phyloP scores from a whole-genome alignment of 345 rosid genomes.

The Eucalyptus grandis region DNA sequence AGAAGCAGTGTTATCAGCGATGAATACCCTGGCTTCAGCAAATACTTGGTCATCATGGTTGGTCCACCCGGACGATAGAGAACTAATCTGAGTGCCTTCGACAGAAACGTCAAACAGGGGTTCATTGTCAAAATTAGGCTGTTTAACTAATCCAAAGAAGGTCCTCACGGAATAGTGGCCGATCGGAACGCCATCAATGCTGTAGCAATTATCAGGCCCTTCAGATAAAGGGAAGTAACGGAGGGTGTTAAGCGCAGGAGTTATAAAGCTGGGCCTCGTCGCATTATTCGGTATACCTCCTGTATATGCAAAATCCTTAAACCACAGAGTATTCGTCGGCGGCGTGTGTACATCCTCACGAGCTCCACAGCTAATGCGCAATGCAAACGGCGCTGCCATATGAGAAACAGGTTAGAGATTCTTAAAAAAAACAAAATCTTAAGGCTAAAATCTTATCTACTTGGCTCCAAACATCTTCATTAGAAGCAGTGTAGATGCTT shows the following conservation, averaged over 20 bases:
- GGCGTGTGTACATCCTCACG: constrained; percentile 39
- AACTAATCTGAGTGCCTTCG: constrained; percentile 76
- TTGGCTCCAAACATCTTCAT: neutral
- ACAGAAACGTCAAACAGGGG: constrained; percentile 87
- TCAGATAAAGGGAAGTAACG: constrained; percentile 84
- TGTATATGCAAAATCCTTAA: constrained; percentile 83
- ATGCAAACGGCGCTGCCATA: constrained; percentile 64
- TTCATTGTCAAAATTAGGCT: constrained; percentile 42
- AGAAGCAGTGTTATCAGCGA: constrained; percentile 50
- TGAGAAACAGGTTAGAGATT: neutral
- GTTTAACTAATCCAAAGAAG: constrained; percentile 50
- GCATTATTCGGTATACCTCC: constrained; percentile 83
- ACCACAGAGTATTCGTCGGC: constrained; percentile 82
- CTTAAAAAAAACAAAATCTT: neutral
- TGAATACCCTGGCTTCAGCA: constrained; percentile 68
- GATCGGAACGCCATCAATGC: constrained; percentile 49
- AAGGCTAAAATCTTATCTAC: neutral
- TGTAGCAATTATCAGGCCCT: constrained; percentile 90
- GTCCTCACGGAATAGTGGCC: constrained; percentile 81
- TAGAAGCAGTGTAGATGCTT: neutral
- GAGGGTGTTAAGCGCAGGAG: constrained; percentile 69
- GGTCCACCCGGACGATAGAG: constrained; percentile 88
- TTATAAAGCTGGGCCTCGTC: constrained; percentile 30
- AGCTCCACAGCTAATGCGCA: constrained; percentile 94
- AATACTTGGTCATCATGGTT: constrained; percentile 66